Percentiles rank a stretch among this genome's conserved stretches.
These are phyloP conservation scores for Leccinum obscurum DNA, from an alignment of 768 basidiomycete species.

Conservation along the genomic window DNA sequence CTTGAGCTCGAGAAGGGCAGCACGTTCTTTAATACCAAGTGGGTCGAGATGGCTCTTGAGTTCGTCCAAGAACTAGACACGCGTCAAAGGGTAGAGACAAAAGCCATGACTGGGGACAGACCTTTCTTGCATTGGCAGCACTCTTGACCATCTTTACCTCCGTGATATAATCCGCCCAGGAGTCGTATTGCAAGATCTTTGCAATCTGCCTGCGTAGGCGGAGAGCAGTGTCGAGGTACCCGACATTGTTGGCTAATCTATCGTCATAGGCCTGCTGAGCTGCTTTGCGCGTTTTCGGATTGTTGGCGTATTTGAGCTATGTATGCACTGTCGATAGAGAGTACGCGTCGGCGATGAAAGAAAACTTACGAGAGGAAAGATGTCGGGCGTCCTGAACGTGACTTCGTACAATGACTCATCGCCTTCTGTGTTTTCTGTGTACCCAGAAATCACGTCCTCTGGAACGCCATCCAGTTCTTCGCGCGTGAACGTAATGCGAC, in stretches of 20 bases:
- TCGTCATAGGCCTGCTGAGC: slow-evolving; percentile 70
- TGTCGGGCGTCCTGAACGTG: slow-evolving; percentile 81
- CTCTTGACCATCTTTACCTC: slow-evolving; percentile 87
- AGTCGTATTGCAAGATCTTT: slow-evolving; percentile 66
- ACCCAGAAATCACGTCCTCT: slow-evolving; percentile 73
- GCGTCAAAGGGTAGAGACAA: not conserved
- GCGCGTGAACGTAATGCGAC: slow-evolving; percentile 58
- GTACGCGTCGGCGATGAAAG: not conserved
- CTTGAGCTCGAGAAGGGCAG: slow-evolving; percentile 70
- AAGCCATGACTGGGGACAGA: slow-evolving; percentile 24
- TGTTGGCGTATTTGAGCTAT: slow-evolving; percentile 44
- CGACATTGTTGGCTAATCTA: slow-evolving; percentile 68
- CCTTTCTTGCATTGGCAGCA: slow-evolving; percentile 58
- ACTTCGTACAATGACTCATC: slow-evolving; percentile 62
- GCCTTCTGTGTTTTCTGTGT: slow-evolving; percentile 59
- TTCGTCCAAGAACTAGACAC: slow-evolving; percentile 68
- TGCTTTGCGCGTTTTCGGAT: slow-evolving; percentile 3
- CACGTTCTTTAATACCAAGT: slow-evolving; percentile 65
- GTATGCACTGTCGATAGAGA: not conserved
- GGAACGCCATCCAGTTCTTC: slow-evolving; percentile 83
- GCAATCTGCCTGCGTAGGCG: slow-evolving; percentile 71
- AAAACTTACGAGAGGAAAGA: slow-evolving; percentile 64
- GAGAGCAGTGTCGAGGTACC: slow-evolving; percentile 65
- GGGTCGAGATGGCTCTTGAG: slow-evolving; percentile 73
- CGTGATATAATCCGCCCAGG: slow-evolving; percentile 83